Percentiles rank a stretch among this genome's conserved stretches.
Evolutionary conservation across 2,329 filamentous ascomycete genomes (phyloP).

Genomic region (Botrytis elliptica): DNA sequence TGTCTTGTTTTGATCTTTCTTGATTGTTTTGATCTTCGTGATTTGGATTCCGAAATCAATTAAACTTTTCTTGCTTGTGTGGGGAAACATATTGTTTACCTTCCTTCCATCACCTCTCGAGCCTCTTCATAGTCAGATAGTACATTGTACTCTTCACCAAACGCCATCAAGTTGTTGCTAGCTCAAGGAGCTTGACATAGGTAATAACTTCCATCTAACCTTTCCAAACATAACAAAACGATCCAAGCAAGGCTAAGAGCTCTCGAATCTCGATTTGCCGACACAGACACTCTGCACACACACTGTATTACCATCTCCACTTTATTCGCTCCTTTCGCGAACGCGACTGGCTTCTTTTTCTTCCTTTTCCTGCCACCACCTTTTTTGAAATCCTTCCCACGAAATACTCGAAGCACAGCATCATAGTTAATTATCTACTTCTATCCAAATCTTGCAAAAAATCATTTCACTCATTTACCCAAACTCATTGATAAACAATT

Average conservation of each 20-base stretch:
- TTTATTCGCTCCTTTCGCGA: conserved; percentile 6
- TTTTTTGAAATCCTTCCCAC: not conserved
- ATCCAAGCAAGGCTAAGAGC: not conserved
- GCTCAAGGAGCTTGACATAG: not conserved
- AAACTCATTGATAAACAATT: not conserved
- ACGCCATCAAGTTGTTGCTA: not conserved
- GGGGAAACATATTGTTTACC: not conserved
- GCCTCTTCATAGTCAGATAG: not conserved
- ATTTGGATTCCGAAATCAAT: not conserved
- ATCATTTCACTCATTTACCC: not conserved
- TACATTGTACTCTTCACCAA: not conserved
- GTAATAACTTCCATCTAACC: not conserved
- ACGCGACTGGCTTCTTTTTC: conserved; percentile 12
- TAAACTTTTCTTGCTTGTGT: not conserved
- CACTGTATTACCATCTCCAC: not conserved
- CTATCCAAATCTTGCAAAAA: not conserved
- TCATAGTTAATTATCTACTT: not conserved
- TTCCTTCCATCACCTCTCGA: not conserved
- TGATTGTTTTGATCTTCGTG: not conserved
- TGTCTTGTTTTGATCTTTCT: not conserved
- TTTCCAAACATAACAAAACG: not conserved
- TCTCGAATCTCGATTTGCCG: not conserved
- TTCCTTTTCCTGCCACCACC: conserved; percentile 4
- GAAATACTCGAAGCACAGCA: not conserved
- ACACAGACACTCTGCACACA: not conserved